Evolutionary conservation across 1,284 basidiomycete genomes (phyloP), one percentile per base, ranked within the genome.

Genomic region (Cerrena zonata): DNA sequence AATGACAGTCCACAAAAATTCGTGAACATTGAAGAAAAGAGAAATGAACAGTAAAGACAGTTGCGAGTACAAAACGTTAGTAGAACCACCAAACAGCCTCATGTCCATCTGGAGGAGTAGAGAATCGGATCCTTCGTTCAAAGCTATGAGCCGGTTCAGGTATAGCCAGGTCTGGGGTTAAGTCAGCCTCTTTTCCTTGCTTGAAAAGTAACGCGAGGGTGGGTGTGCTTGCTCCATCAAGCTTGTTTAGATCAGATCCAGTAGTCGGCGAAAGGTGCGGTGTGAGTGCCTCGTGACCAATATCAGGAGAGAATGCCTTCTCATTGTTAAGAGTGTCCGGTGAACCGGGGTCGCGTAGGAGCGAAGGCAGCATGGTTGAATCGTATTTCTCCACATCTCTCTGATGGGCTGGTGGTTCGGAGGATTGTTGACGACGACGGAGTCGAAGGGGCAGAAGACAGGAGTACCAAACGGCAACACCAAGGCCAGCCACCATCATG

Each of bases 11-110:
- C n/a, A n/a, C n/a, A n/a, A n/a, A n/a, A n/a, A n/a, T n/a, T n/a
- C n/a, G n/a, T 34, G 15, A 15, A 34, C 30, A 34, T 34, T 34
- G 7, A 34, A 34, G 30, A 34, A 34, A 34, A 34, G 30, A 7
- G 15, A 15, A 34, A 34, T 7, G 30, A 7, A 34, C 7, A 34
- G 30, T 34, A 7, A 34, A 15, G 30, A 34, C 30, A 7, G 15
- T 7, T 34, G 15, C 30, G 30, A 34, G 30, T 7, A 7, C 30
- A 34, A 34, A 15, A 34, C 30, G 5, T 36, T 52, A 19, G 41
- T 52, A 23, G 37, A 59, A 53, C 60, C 60, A 63, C 61, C 61
- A 63, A 41, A 56, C 53, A 22, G 58, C 55, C 22, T 58, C 57
- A 26, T 48, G 39, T 27, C 56, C 60, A 40, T 59, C 59, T 38